Conservation (phyloP, 176 grass and related monocot genomes). For the Eremochloa ophiuroides region DNA sequence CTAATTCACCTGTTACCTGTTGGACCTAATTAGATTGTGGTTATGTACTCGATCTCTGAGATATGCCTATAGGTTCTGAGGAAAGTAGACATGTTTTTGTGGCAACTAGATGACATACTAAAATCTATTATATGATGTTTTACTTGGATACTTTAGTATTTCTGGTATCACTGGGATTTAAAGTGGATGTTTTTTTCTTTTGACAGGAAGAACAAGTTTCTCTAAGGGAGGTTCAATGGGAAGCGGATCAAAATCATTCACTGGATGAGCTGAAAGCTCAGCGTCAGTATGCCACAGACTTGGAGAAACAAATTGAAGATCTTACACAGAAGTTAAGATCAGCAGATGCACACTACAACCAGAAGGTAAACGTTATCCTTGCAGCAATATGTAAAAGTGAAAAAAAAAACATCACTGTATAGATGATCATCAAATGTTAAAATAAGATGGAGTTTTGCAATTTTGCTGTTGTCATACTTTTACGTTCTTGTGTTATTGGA, state of each 20-base stretch:
- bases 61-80: not conserved
- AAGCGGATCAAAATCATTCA: conserved; percentile 21
- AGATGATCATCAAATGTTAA: not conserved
- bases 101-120: not conserved
- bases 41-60: not conserved
- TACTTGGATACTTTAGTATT: not conserved
- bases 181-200: not conserved
- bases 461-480: not conserved
- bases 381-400: not conserved
- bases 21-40: not conserved
- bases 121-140: not conserved
- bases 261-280: conserved; percentile 32
- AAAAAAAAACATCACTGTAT: not conserved
- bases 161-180: not conserved
- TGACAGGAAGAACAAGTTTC: conserved; percentile 37
- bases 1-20: conserved; percentile 1
- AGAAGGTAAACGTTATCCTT: conserved; percentile 43
- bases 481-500: not conserved
- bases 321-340: conserved; percentile 44
- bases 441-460: not conserved
- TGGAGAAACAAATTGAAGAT: conserved; percentile 45
- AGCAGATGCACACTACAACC: conserved; percentile 30
- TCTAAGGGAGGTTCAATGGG: conserved; percentile 34
- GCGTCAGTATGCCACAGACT: conserved; percentile 22
- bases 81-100: not conserved